Evolutionary conservation across 805 yeast genomes (phyloP), one percentile per base, ranked within the genome.

Genomic region (Kazachstania bromeliacearum): DNA sequence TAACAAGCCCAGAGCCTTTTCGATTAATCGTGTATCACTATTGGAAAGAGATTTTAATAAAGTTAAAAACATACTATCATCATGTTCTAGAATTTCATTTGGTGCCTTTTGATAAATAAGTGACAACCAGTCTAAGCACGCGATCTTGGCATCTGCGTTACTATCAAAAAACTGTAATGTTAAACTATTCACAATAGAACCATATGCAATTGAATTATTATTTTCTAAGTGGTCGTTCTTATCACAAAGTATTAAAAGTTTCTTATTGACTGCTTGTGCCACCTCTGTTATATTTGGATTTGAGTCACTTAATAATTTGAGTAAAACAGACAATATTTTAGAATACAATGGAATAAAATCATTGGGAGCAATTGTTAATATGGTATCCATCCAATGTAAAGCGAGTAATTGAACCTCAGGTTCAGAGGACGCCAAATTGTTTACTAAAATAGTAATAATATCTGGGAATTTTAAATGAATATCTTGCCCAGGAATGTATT

Each of bases 71-170:
- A 85, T 80, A 39, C 74, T 73, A 35, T 75, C 80, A 39, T 69
- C 64, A 37, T 70, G 72, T 29, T 70, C 71, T 27, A 77, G 53
- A 24, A 78, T 65, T 40, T 73, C 69, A 27, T 64, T 60, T 2
- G 82, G 80, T 15, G 79, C 79, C 45, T 79, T 79, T 19, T 74
- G 68, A 51, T 87, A 89, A 28, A 92, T 66, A 70, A 85, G 75
- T 12, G 77, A 75, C 22, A 92, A 65, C 98, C 98, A 92, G 44
- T 88, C 95, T 24, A 92, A 63, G 17, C 92, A 79, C 0, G 94
- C 85, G 23, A 85, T 69, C 40, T 92, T 70, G 0, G 96, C 82
- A 20, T 78, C 75, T 42, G 85, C 95, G 46, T 83, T 79, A 36
- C 81, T 85, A 44, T 75, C 77, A 39, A 75, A 60, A 42, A 82